Conservation (phyloP, 164 flowering plant species). For the Protea cynaroides region DNA sequence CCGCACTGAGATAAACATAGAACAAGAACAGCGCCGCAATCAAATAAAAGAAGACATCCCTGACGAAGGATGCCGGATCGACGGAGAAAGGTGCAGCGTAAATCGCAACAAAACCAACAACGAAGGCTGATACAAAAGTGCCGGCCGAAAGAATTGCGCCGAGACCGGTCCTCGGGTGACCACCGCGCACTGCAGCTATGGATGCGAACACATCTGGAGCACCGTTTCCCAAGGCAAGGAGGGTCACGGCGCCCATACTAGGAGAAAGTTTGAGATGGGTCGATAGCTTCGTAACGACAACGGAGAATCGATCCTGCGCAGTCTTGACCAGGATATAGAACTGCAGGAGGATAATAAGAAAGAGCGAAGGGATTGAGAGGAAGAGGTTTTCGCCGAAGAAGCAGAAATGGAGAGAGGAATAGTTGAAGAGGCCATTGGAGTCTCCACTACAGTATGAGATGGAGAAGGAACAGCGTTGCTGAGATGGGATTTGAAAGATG, state of each 20-base stretch:
- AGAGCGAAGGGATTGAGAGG: slow-evolving; percentile 52
- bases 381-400: slow-evolving; percentile 32
- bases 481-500: slow-evolving; percentile 15
- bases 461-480: slow-evolving; percentile 29
- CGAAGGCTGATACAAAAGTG: slow-evolving; percentile 82
- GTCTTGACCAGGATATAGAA: slow-evolving; percentile 85
- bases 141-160: slow-evolving; percentile 91
- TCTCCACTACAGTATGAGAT: slow-evolving; percentile 22
- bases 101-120: slow-evolving; percentile 89
- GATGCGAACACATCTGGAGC: slow-evolving; percentile 91
- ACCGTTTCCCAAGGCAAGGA: slow-evolving; percentile 96
- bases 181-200: slow-evolving; percentile 68
- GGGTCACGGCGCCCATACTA: slow-evolving; percentile 84
- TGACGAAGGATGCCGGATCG: slow-evolving; percentile 57
- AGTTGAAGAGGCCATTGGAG: slow-evolving; percentile 53
- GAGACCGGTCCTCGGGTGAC: slow-evolving; percentile 77
- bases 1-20: slow-evolving; percentile 79
- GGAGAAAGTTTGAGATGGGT: slow-evolving; percentile 57
- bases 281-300: slow-evolving; percentile 69
- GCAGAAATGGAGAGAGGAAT: slow-evolving; percentile 68
- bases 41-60: slow-evolving; percentile 87
- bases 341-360: slow-evolving; percentile 48
- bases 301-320: slow-evolving; percentile 76
- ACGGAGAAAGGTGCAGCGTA: slow-evolving; percentile 77
- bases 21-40: slow-evolving; percentile 59